These are phyloP conservation scores for Trichosporon asahii DNA, from an alignment of 1,284 basidiomycete genomes.

Conservation along the genomic window DNA sequence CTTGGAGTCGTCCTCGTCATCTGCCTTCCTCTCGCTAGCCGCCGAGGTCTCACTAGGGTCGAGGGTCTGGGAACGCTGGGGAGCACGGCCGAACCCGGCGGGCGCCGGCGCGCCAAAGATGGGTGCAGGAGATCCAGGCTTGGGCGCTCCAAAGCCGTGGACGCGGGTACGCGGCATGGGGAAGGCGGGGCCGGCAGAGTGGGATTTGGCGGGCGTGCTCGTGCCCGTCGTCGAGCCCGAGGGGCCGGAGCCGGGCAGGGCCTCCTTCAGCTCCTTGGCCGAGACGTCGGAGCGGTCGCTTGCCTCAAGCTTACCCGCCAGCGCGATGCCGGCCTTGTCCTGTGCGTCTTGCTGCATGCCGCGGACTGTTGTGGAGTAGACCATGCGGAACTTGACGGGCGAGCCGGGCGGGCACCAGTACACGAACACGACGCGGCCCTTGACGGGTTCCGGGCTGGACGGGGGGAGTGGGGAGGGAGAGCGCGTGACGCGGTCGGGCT, in stretches of 20 bases:
- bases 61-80: conserved; percentile 16
- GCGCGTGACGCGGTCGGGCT: conserved; percentile 14
- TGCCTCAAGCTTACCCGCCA: conserved; percentile 64
- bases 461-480: conserved; percentile 16
- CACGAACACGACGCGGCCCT: conserved; percentile 64
- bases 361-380: conserved; percentile 70
- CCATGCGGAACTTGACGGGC: conserved; percentile 76
- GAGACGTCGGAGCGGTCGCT: conserved; percentile 71
- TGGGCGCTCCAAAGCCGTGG: conserved; percentile 7
- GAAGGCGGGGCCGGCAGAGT: conserved; percentile 11
- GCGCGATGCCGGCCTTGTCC: conserved; percentile 52
- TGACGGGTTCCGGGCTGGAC: conserved; percentile 17
- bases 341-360: conserved; percentile 61
- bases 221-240: conserved; percentile 15
- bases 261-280: conserved; percentile 31
- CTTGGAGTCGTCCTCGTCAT: conserved; percentile 41
- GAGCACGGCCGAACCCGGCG: conserved; percentile 17
- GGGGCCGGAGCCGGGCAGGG: conserved; percentile 21
- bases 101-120: conserved; percentile 24
- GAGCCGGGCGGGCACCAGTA: conserved; percentile 79
- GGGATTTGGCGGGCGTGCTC: conserved; percentile 9
- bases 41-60: conserved; percentile 24
- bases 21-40: conserved; percentile 20
- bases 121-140: conserved; percentile 20
- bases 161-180: conserved; percentile 12